Percentiles rank a stretch among this genome's conserved stretches.
Evolutionary conservation across 164 flowering plant species (phyloP).

Genomic region (Cinnamomum micranthum): DNA sequence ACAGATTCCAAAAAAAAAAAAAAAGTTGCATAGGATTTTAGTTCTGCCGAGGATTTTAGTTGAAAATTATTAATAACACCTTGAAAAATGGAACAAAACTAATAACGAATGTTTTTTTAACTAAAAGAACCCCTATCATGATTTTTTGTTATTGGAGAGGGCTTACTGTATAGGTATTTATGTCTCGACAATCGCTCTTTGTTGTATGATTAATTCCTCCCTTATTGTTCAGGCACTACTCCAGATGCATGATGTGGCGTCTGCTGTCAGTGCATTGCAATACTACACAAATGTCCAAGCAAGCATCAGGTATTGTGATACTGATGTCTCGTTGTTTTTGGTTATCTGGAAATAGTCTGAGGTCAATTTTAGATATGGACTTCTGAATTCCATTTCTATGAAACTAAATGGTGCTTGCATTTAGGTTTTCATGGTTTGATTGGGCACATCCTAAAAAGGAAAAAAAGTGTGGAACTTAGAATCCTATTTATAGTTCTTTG

Average conservation of each 20-base stretch:
- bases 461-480: no score
- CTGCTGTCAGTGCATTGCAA: constrained; percentile 79
- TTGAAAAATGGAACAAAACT: no score
- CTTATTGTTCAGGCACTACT: constrained; percentile 66
- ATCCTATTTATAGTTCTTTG: no score
- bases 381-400: not conserved
- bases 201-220: not conserved
- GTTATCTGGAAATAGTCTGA: not conserved
- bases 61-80: no score
- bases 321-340: not conserved
- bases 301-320: constrained; percentile 53
- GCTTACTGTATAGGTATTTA: not conserved
- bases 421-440: not conserved
- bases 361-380: not conserved
- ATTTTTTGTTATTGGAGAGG: no score
- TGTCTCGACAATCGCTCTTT: not conserved
- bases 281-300: constrained; percentile 81
- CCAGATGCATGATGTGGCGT: constrained; percentile 89
- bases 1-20: no score
- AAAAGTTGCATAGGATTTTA: no score
- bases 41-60: no score
- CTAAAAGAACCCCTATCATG: no score
- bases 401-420: not conserved
- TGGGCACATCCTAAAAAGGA: not conserved
- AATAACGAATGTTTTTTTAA: no score